Conservation (phyloP, 371 early-diverging fungal genomes). For the Fennellomyces sp. region DNA sequence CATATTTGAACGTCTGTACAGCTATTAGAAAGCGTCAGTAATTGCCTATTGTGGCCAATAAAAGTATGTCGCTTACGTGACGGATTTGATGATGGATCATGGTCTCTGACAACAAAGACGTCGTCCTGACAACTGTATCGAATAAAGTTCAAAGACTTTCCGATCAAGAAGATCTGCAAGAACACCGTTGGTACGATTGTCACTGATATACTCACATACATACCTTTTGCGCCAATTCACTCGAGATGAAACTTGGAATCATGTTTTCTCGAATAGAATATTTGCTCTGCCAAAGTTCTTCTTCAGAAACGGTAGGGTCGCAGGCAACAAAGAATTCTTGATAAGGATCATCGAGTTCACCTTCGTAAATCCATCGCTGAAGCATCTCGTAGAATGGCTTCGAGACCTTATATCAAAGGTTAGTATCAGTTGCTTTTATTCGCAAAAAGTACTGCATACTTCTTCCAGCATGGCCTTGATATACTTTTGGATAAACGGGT, state of each 20-base stretch:
- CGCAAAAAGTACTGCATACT: slow-evolving; percentile 49
- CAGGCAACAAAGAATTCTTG: slow-evolving; percentile 89
- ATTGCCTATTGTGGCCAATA: too few relatives aligned
- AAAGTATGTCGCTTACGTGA: background rate
- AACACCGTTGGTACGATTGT: slow-evolving; percentile 9
- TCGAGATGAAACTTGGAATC: slow-evolving; percentile 84
- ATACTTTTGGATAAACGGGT: slow-evolving; percentile 82
- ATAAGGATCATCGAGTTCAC: slow-evolving; percentile 93
- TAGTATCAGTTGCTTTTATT: slow-evolving; percentile 31
- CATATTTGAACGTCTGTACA: slow-evolving; percentile 62
- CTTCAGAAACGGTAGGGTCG: slow-evolving; percentile 56
- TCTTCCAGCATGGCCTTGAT: slow-evolving; percentile 77
- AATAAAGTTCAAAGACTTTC: slow-evolving; percentile 94
- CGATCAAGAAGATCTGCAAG: slow-evolving; percentile 89
- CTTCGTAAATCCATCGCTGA: slow-evolving; percentile 93
- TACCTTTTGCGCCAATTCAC: slow-evolving; percentile 82
- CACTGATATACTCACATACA: background rate
- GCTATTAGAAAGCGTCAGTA: slow-evolving; percentile 15
- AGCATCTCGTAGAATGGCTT: slow-evolving; percentile 90
- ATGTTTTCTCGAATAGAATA: slow-evolving; percentile 76
- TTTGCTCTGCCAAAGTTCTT: slow-evolving; percentile 81
- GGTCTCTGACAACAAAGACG: slow-evolving; percentile 29
- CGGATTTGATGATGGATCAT: background rate
- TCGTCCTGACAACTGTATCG: slow-evolving; percentile 83
- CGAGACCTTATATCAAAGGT: slow-evolving; percentile 56